These are phyloP conservation scores for Boeremia exigua DNA, from an alignment of 2,329 filamentous ascomycete genomes.

Conservation along the genomic window DNA sequence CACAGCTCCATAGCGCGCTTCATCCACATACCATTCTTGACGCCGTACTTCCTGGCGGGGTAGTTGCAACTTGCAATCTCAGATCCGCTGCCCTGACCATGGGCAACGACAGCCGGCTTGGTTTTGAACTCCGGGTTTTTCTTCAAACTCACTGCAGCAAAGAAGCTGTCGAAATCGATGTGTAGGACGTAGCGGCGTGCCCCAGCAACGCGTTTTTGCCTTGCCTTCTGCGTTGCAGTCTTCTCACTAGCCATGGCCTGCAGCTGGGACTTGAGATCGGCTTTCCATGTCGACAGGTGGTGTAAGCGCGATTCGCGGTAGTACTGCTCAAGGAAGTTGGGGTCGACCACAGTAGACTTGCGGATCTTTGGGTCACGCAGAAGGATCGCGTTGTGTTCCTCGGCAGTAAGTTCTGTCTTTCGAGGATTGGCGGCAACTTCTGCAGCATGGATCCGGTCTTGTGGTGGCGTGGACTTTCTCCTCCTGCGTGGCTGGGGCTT, in stretches of 20 bases:
- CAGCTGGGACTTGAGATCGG: slow-evolving; percentile 86
- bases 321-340: slow-evolving; percentile 90
- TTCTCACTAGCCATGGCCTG: slow-evolving; percentile 80
- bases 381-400: slow-evolving; percentile 88
- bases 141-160: slow-evolving; percentile 88
- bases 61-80: slow-evolving; percentile 99
- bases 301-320: slow-evolving; percentile 95
- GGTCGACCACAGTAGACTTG: slow-evolving; percentile 90
- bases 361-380: slow-evolving; percentile 83
- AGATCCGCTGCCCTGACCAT: slow-evolving; percentile 82
- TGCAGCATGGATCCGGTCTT: slow-evolving; percentile 14
- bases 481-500: slow-evolving; percentile 8
- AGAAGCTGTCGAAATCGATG: slow-evolving; percentile 98
- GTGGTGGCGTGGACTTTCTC: slow-evolving; percentile 5
- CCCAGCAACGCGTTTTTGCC: slow-evolving; percentile 64
- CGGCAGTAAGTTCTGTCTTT: slow-evolving; percentile 69
- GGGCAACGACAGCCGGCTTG: slow-evolving; percentile 87
- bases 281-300: slow-evolving; percentile 96
- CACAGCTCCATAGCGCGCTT: slow-evolving; percentile 83
- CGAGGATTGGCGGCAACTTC: slow-evolving; percentile 10
- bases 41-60: slow-evolving; percentile 79
- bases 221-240: slow-evolving; percentile 56
- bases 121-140: slow-evolving; percentile 75
- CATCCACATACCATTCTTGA: slow-evolving; percentile 99
- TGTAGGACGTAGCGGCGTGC: slow-evolving; percentile 85